Evolutionary conservation across 1,284 basidiomycete species (phyloP), one percentile per base, ranked within the genome.

Genomic region (Ceratobasidium theobromae): DNA sequence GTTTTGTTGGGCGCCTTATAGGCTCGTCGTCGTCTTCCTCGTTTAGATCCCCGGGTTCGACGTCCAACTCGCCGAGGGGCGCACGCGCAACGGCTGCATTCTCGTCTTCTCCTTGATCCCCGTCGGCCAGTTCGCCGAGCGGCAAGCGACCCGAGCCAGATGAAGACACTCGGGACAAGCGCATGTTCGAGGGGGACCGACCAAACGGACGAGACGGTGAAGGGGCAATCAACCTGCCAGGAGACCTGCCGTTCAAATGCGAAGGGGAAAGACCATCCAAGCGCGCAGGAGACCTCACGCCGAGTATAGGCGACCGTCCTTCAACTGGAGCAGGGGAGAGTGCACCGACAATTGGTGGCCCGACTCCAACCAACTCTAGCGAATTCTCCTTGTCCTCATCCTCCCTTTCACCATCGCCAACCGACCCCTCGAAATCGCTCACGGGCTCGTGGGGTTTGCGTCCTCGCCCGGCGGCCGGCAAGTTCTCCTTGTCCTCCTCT

Each of bases 321-420:
- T n/a, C n/a, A n/a, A n/a, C n/a, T n/a, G n/a, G n/a, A n/a, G n/a
- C n/a, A n/a, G n/a, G n/a, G n/a, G n/a, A n/a, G n/a, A n/a, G n/a
- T n/a, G n/a, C n/a, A n/a, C n/a, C n/a, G 18, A 38, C 35, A 38
- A 16, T 16, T 8, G 35, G 35, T 21, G 43, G 18, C n/a, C 43
- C 43, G 11, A 48, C 23, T 8, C 43, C 41, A 3, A 21, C 43
- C 14, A 58, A 11, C 55, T 58, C 55, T n/a, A 58, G 43, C 3
- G 55, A 58, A 28, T 64, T 64, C 49, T 68, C 58, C 55, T 68
- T 68, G 53, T 64, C 67, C 48, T 66, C 64, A 14, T 60, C 46
- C 23, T 25, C 67, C 14, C 25, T 30, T 14, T 65, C 32, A 33
- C 43, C 38, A n/a, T n/a, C n/a, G n/a, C n/a, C n/a, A n/a, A n/a